Base-by-base conservation (phyloP, 2,329 filamentous ascomycete species). In the Ceratocystis papillata region DNA sequence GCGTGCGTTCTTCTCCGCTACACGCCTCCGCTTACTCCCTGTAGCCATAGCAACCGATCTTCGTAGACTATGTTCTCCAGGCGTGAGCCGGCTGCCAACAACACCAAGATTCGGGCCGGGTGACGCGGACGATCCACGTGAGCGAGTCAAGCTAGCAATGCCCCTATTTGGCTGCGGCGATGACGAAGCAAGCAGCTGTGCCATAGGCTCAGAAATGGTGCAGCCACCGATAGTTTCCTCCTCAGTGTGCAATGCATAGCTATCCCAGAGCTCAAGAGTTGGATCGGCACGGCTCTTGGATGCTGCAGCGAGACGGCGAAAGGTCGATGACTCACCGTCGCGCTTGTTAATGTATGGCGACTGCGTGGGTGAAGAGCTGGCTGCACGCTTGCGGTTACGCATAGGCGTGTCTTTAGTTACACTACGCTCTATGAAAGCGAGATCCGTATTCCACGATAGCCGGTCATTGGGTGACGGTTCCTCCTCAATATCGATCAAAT, bases 181-280 rank as follows among this genome's bases (percentile, higher is more conserved):
- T 3, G 86, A 89, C 0, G 87, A 88, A 1, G 63, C 64, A 5
- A 68, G 64, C 15, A 68, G 30, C 25, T 68, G 60, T 28, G 67
- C 57, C 33, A 68, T 68, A 5, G 64, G 64, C 55, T 64, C 59
- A 12, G 61, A 64, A 17, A 59, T 59, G 0, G 28, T 33, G 12
- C 28, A 33, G 5, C 55, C 55, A n/a, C n/a, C 63, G 17, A 41
- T 41, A 1, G 53, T 17, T 15, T 41, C 53, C 15, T 59, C 63
- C 44, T 80, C 77, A 71, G 79, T 30, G 69, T 68, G 76, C 65
- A 84, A 75, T 46, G 87, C 82, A 72, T 89, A 90, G 64, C 87
- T 84, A 70, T 88, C 88, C 89, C 89, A 93, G 1, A 92, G 75
- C 69, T 92, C 87, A 41, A 87, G 75, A 1, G 87, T 87, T 46